A percentile compares a stretch with the other conserved stretches of the same genome.
Evolutionary conservation across 2,329 filamentous ascomycete genomes (phyloP).

Genomic region (Apiospora pterosperma): DNA sequence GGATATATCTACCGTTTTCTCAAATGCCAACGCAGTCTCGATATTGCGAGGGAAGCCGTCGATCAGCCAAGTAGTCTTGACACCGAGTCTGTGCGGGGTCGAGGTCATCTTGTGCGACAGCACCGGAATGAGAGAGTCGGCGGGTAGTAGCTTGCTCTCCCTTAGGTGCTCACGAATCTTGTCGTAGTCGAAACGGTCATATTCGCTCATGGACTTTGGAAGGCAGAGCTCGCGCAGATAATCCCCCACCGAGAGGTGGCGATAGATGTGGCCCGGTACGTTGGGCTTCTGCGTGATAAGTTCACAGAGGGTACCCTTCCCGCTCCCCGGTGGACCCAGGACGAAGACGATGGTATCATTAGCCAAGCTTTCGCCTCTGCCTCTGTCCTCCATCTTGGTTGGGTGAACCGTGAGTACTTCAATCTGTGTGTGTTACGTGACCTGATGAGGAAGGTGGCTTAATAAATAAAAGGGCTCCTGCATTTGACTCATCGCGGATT

Average conservation of each 20-base stretch:
- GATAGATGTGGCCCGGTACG: background rate
- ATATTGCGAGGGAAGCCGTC: background rate
- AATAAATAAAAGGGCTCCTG: no score
- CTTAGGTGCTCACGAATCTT: background rate
- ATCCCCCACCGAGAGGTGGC: background rate
- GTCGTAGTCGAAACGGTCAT: background rate
- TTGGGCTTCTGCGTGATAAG: background rate
- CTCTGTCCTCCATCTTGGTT: background rate
- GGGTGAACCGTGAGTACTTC: no score
- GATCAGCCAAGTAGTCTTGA: background rate
- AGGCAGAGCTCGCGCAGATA: background rate
- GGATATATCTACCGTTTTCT: background rate
- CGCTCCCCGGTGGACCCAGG: background rate
- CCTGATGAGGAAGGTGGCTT: no score
- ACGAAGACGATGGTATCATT: background rate
- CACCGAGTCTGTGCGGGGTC: no score
- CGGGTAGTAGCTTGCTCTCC: background rate
- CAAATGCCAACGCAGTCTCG: background rate
- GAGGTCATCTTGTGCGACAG: background rate
- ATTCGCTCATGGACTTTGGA: accelerated
- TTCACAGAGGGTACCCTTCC: background rate
- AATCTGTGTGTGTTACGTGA: no score
- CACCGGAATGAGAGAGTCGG: background rate
- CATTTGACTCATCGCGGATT: no score
- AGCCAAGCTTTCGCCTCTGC: background rate